Base-by-base conservation (phyloP, 306 rosid species). In the Pterocarpus santalinus region DNA sequence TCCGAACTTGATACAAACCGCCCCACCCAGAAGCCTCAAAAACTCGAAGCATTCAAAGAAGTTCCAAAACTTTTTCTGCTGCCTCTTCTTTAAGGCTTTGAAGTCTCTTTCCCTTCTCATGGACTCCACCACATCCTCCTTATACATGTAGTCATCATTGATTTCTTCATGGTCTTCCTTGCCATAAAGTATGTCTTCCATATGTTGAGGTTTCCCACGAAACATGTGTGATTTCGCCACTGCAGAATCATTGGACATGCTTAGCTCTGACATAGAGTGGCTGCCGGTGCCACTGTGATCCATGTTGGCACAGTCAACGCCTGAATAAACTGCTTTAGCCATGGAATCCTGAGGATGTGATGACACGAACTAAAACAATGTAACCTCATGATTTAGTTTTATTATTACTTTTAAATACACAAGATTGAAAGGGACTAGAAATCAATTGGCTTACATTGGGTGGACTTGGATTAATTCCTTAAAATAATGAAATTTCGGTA, bases 41-140 rank as follows among this genome's bases (percentile, higher is more conserved):
- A 85, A 82, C 51, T 81, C 38, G 1, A 84, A 69, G 62, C 90
- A 89, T 0, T 28, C 35, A 12, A 70, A 63, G 41, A 70, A 15
- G 49, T 3, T 6, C 15, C 71, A 17, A 11, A 4, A 7, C 36
- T 7, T 75, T 30, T 58, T 82, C 0, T 32, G 17, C 56, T 22
- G 6, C 61, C n/a, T 4, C 62, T 14, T 78, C 69, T 58, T 78
- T 4, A 57, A 7, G 36, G 10, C 63, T 70, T 73, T 69, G 66
- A 41, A 35, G 6, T 63, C 71, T 7, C 13, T 30, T 15, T 70
- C 82, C 60, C 66, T 89, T 69, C 76, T 85, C 81, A 84, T 63
- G 68, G 52, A 8, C 58, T 88, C 88, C 7, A 79, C 11, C 0
- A 70, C 80, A 60, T 87, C 91, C 53, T 82, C 84, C 39, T 67